Conservation (phyloP, 306 rosid genomes). For the Malus asiatica region DNA sequence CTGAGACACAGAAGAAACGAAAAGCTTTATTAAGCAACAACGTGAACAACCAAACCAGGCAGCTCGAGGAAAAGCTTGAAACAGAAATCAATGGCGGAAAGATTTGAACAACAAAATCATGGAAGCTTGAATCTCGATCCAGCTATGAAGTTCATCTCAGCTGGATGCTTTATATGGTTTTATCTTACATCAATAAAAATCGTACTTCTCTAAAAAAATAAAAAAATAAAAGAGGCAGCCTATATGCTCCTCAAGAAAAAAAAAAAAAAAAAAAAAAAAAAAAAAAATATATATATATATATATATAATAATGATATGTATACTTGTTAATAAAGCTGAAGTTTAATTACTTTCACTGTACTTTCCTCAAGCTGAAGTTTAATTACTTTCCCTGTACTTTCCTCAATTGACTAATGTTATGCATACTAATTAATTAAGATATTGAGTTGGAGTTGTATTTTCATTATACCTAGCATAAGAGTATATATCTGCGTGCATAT, state of each 20-base stretch:
- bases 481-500: no score
- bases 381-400: no score
- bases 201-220: no score
- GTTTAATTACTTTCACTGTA: no score
- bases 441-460: background rate
- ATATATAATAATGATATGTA: no score
- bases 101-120: background rate
- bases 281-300: background rate
- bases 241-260: background rate
- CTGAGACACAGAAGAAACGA: conserved; percentile 50
- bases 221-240: background rate
- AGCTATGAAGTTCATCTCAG: background rate
- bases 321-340: no score
- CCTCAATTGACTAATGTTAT: no score
- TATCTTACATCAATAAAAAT: no score
- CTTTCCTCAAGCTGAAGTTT: no score
- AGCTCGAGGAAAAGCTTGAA: background rate
- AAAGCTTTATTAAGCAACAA: conserved; percentile 16
- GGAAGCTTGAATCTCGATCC: background rate
- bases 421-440: background rate
- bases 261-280: no score
- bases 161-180: background rate
- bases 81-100: background rate
- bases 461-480: no score
- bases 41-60: background rate